A percentile compares a stretch with the other conserved stretches of the same genome.
These are phyloP conservation scores for Exidia glandulosa DNA, from an alignment of 768 basidiomycete genomes.

Conservation along the genomic window DNA sequence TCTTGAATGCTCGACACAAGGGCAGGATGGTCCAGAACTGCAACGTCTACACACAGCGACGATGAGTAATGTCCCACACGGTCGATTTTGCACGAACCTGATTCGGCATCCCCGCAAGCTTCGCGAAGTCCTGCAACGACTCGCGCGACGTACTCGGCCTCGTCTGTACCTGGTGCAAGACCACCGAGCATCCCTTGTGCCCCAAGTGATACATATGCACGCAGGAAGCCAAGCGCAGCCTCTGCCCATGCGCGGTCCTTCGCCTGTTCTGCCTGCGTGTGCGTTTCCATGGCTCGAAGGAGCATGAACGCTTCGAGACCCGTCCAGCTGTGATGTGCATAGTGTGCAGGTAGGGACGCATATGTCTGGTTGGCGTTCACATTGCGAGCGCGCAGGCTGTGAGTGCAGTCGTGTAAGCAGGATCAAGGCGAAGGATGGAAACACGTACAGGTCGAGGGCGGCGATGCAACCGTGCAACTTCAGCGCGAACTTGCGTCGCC, in stretches of 20 bases:
- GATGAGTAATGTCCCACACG: neutral
- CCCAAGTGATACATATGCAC: constrained; percentile 47
- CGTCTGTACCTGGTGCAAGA: constrained; percentile 36
- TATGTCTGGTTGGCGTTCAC: constrained; percentile 57
- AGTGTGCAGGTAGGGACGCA: constrained; percentile 75
- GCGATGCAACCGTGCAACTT: constrained; percentile 80
- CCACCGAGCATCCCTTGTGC: constrained; percentile 37
- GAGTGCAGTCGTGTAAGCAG: neutral
- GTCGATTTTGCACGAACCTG: constrained; percentile 31
- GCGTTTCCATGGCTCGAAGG: constrained; percentile 58
- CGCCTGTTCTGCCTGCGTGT: constrained; percentile 42
- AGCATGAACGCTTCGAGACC: constrained; percentile 73
- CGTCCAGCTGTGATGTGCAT: constrained; percentile 72
- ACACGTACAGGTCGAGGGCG: constrained; percentile 74
- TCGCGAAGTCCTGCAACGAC: constrained; percentile 39
- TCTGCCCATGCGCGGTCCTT: constrained; percentile 75
- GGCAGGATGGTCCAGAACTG: constrained; percentile 58
- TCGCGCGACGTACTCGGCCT: constrained; percentile 36
- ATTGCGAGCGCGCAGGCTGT: constrained; percentile 57
- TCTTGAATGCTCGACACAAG: constrained; percentile 39
- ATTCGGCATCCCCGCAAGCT: constrained; percentile 40
- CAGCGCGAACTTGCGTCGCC: constrained; percentile 74
- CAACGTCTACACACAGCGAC: constrained; percentile 38
- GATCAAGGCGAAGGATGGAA: neutral
- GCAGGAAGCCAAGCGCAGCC: constrained; percentile 64